Base-by-base conservation (phyloP, 1,284 basidiomycete species). In the Coniferiporia weirii region DNA sequence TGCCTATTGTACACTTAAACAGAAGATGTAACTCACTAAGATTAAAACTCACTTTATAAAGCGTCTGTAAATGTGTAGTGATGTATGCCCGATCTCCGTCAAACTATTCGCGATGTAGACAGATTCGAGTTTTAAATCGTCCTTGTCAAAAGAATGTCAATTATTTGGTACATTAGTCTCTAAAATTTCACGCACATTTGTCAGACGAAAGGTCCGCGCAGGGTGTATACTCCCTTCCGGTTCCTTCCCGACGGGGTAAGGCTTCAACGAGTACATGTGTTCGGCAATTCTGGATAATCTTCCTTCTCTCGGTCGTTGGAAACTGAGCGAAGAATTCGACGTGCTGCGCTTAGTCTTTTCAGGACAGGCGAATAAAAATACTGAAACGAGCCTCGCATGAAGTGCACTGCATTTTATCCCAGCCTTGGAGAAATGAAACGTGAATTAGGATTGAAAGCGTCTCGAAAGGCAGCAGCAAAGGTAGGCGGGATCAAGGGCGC, bases 351-450 rank as follows among this genome's bases (percentile, higher is more conserved):
- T 15, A 67, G 64, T 75, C 76, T 79, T 12, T 69, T 73, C 61
- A 78, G 78, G 60, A 76, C 75, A 40, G 67, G 67, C 0, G 78
- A 74, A 12, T 79, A 66, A 17, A 70, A 69, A 63, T 76, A 80
- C 52, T 71, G 70, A 36, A 79, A 61, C 0, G 79, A 35, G 15
- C 10, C 6, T 53, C 13, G 27, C 40, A 38, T 53, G 44, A 19
- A 32, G n/a, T 17, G 53, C 48, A 35, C 53, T 51, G 40, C 53
- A 58, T 58, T 58, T 58, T 13, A 46, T 43, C 35, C 50, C 51
- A 1, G 51, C 50, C 10, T 15, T 43, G 9, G 44, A 20, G 15
- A 52, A 45, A 10, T 27, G 38, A 15, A 9, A 46, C 15, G 53
- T 36, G 22, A 53, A 53, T 9, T 17, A 17, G 50, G 46, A 52